These are phyloP conservation scores for Hymenochaete sp. DNA, from an alignment of 1,284 basidiomycete genomes.

Conservation along the genomic window DNA sequence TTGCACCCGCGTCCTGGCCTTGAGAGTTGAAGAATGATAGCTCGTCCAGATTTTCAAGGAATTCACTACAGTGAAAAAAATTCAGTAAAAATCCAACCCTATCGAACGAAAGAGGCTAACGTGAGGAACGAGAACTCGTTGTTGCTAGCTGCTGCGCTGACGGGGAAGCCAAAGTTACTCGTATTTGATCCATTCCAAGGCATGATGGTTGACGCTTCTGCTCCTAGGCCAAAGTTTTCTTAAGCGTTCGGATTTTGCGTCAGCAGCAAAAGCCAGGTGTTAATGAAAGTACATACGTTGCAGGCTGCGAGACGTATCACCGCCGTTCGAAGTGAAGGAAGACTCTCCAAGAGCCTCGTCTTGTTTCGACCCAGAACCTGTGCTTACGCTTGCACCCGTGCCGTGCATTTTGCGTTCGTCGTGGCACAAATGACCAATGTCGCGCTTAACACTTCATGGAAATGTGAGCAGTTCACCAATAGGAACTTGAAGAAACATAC, in stretches of 20 bases:
- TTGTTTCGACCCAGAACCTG: not conserved
- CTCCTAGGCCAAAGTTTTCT: slow-evolving; percentile 14
- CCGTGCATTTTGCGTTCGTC: slow-evolving; percentile 65
- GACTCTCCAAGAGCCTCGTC: not conserved
- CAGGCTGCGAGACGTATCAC: slow-evolving; percentile 13
- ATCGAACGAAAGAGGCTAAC: slow-evolving; percentile 34
- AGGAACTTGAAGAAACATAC: slow-evolving; percentile 39
- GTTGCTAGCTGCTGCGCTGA: slow-evolving; percentile 7
- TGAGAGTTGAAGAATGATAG: slow-evolving; percentile 51
- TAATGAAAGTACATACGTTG: slow-evolving; percentile 11
- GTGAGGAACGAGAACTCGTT: slow-evolving; percentile 77
- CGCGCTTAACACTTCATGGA: slow-evolving; percentile 72
- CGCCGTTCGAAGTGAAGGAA: not conserved
- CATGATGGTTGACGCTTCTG: slow-evolving; percentile 17
- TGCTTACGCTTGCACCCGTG: slow-evolving; percentile 24
- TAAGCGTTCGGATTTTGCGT: too few relatives aligned
- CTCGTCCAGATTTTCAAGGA: slow-evolving; percentile 71
- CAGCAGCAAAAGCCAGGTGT: slow-evolving; percentile 1
- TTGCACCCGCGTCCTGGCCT: too few relatives aligned
- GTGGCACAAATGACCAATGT: slow-evolving; percentile 85
- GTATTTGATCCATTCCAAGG: slow-evolving; percentile 11
- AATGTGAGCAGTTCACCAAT: slow-evolving; percentile 8
- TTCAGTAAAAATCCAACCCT: not conserved
- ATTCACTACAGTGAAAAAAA: slow-evolving; percentile 45
- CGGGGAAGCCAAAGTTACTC: slow-evolving; percentile 9